Evolutionary conservation across 2,329 filamentous ascomycete genomes (phyloP).

Genomic region (Aspergillus transmontanensis): DNA sequence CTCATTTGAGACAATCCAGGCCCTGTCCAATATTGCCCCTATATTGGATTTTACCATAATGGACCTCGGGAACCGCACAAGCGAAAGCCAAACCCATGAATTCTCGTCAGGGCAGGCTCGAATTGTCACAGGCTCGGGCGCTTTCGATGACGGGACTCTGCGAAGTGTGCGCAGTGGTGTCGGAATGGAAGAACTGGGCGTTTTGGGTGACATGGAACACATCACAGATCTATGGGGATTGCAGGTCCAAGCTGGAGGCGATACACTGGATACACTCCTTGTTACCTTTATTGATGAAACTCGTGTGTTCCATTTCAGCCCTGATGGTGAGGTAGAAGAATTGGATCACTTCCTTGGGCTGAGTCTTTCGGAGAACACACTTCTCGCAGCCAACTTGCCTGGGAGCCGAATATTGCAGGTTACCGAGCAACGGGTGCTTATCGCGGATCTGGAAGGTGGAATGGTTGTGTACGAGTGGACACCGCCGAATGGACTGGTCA

Average conservation of each 20-base stretch:
- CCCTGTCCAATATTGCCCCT: slow-evolving; percentile 81
- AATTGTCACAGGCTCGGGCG: slow-evolving; percentile 90
- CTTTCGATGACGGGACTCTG: slow-evolving; percentile 83
- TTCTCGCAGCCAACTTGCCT: slow-evolving; percentile 69
- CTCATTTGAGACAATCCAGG: slow-evolving; percentile 70
- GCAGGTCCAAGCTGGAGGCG: slow-evolving; percentile 51
- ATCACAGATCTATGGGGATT: slow-evolving; percentile 75
- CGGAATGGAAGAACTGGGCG: slow-evolving; percentile 82
- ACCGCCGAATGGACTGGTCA: slow-evolving; percentile 52
- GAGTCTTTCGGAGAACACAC: slow-evolving; percentile 67
- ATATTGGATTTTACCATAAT: slow-evolving; percentile 93
- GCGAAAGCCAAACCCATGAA: slow-evolving; percentile 77
- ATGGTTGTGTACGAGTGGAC: slow-evolving; percentile 51
- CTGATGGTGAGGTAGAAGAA: slow-evolving; percentile 81
- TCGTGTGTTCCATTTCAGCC: slow-evolving; percentile 75
- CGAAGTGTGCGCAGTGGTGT: slow-evolving; percentile 92
- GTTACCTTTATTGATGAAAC: slow-evolving; percentile 84
- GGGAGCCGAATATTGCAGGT: slow-evolving; percentile 72
- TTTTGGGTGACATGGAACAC: slow-evolving; percentile 76
- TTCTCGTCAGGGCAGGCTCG: slow-evolving; percentile 94
- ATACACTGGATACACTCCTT: slow-evolving; percentile 67
- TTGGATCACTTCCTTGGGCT: slow-evolving; percentile 75
- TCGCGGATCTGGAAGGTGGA: slow-evolving; percentile 61
- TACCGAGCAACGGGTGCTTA: slow-evolving; percentile 63
- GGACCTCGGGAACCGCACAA: slow-evolving; percentile 87